Evolutionary conservation across 345 rosid genomes (phyloP).

Genomic region (Brassica nigra): DNA sequence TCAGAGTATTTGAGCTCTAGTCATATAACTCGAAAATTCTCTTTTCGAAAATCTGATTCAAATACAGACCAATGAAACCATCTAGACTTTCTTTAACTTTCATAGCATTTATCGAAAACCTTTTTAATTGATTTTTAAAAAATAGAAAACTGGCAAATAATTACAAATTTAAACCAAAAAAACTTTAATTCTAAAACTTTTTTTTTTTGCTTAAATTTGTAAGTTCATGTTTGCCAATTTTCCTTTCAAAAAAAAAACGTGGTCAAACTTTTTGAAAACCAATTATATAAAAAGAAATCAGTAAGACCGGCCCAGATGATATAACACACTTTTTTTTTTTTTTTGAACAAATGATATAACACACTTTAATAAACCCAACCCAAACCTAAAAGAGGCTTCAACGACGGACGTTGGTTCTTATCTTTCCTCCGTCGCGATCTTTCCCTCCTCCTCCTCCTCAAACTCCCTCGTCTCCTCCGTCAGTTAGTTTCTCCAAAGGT

Average conservation of each 20-base stretch:
- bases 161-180: no score
- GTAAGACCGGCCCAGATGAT: neutral
- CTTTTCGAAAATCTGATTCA: no score
- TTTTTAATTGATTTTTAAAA: no score
- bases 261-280: neutral
- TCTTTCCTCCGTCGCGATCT: neutral
- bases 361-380: neutral
- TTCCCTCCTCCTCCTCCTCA: no score
- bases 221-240: no score
- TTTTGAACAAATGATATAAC: neutral
- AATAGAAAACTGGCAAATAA: no score
- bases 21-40: no score
- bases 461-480: neutral
- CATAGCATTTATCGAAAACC: neutral
- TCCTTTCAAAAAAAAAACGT: no score
- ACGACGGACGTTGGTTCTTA: slow-evolving; percentile 4
- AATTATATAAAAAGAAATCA: neutral
- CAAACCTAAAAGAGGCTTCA: slow-evolving; percentile 13
- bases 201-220: no score
- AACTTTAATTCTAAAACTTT: no score
- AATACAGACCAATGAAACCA: neutral
- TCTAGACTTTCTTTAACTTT: neutral
- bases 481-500: slow-evolving; percentile 10
- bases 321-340: neutral
- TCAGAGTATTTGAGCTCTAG: neutral